Percentiles rank a stretch among this genome's conserved stretches.
phyloP scores from a whole-genome alignment of 805 yeast species.

The Candida manassasensis region DNA sequence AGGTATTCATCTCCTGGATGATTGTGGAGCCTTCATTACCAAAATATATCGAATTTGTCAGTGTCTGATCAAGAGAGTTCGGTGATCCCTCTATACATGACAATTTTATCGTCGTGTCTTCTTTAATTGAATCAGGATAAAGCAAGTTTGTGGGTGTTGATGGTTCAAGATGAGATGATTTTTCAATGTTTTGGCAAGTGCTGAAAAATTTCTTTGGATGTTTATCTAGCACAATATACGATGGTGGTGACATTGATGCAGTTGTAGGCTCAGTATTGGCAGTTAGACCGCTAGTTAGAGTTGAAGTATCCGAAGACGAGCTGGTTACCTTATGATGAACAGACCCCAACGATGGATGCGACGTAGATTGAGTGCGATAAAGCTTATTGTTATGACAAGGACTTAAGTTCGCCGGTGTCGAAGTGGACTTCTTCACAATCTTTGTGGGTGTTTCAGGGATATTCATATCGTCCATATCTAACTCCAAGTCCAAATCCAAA shows the following conservation, averaged over 20 bases:
- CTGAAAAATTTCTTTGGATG: constrained; percentile 1
- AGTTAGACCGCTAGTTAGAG: neutral
- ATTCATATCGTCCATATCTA: constrained; percentile 13
- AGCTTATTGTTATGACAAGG: constrained; percentile 14
- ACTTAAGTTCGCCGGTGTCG: constrained; percentile 25
- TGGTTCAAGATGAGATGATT: constrained; percentile 11
- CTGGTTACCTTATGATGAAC: neutral
- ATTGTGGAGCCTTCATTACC: constrained; percentile 5
- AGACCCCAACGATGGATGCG: constrained; percentile 1
- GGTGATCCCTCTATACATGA: constrained; percentile 1
- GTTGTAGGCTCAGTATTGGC: neutral
- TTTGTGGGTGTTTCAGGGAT: constrained; percentile 39
- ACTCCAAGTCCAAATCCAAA: constrained; percentile 12
- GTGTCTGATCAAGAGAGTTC: neutral
- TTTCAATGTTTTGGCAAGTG: neutral
- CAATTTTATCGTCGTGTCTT: neutral
- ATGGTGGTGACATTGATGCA: constrained; percentile 2
- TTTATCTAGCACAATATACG: constrained; percentile 1
- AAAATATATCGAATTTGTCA: neutral
- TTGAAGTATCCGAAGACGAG: constrained; percentile 1
- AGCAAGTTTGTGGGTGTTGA: constrained; percentile 14
- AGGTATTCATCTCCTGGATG: neutral
- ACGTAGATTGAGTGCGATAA: neutral
- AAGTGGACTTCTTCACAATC: constrained; percentile 23
- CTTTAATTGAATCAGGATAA: neutral